phyloP scores from a whole-genome alignment of 148 eudicot genomes.

The Mesembryanthemum crystallinum region DNA sequence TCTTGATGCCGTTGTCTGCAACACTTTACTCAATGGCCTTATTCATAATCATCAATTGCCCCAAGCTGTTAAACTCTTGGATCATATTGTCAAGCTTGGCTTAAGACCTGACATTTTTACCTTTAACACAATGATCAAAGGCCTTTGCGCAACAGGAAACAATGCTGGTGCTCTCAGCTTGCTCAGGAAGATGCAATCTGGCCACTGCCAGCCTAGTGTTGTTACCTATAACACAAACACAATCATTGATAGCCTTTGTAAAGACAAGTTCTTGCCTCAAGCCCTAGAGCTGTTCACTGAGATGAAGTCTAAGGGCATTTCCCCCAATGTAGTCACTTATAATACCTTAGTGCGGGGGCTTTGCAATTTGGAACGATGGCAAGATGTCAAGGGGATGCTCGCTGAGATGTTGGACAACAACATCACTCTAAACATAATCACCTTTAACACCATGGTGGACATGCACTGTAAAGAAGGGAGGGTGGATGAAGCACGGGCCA shows the following conservation, averaged over 20 bases:
- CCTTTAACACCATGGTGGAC: slow-evolving; percentile 3
- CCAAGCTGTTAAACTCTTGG: slow-evolving; percentile 18
- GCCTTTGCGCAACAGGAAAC: no score
- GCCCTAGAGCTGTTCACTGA: no score
- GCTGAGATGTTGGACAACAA: slow-evolving; percentile 4
- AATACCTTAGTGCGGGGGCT: no score
- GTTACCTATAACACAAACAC: background rate
- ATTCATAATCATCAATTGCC: background rate
- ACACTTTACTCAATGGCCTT: slow-evolving; percentile 12
- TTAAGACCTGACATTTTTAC: background rate
- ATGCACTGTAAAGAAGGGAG: no score
- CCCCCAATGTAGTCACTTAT: no score
- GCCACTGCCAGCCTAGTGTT: slow-evolving; percentile 4
- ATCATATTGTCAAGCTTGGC: slow-evolving; percentile 1
- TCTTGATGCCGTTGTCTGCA: background rate
- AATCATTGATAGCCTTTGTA: no score
- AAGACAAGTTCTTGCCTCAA: no score
- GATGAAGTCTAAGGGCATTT: no score
- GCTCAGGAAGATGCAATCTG: no score
- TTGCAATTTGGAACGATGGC: no score
- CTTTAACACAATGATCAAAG: background rate
- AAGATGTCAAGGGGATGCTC: background rate
- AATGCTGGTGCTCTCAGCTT: no score
- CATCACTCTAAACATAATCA: background rate
- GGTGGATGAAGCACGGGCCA: no score